Conservation (phyloP, 2,329 filamentous ascomycete species). For the Cladophialophora yegresii region DNA sequence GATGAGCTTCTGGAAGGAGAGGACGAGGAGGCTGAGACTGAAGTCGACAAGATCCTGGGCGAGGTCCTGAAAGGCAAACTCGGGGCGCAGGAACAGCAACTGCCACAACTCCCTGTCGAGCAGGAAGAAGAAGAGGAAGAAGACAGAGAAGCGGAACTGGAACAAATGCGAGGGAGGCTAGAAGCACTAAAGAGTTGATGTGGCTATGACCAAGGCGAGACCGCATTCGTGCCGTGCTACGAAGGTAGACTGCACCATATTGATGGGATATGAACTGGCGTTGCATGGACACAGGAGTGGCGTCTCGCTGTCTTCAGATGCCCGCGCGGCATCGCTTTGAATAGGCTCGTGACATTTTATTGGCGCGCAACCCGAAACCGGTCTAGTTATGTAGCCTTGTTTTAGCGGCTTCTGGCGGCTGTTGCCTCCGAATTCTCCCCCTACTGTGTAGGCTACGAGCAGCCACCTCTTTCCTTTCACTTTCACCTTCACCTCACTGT, state of each 20-base stretch:
- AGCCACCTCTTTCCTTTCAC: slow-evolving; percentile 8
- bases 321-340: not conserved
- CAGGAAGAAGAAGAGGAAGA: slow-evolving; percentile 73
- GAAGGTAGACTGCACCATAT: not conserved
- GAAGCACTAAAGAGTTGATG: slow-evolving; percentile 84
- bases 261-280: not conserved
- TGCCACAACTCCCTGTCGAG: slow-evolving; percentile 46
- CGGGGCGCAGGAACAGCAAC: slow-evolving; percentile 29
- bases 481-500: slow-evolving; percentile 1
- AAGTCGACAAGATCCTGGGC: slow-evolving; percentile 89
- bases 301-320: not conserved
- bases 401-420: not conserved
- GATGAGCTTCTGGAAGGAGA: slow-evolving; percentile 69
- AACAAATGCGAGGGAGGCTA: slow-evolving; percentile 88
- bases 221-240: not conserved
- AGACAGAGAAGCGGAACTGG: slow-evolving; percentile 73
- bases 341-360: not conserved
- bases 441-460: not conserved
- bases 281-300: not conserved
- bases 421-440: slow-evolving; percentile 1
- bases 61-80: slow-evolving; percentile 80
- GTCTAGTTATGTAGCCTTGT: not conserved
- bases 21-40: slow-evolving; percentile 74
- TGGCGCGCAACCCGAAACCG: not conserved
- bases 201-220: not conserved